phyloP scores from a whole-genome alignment of 345 rosid species.

The Gossypium turneri region DNA sequence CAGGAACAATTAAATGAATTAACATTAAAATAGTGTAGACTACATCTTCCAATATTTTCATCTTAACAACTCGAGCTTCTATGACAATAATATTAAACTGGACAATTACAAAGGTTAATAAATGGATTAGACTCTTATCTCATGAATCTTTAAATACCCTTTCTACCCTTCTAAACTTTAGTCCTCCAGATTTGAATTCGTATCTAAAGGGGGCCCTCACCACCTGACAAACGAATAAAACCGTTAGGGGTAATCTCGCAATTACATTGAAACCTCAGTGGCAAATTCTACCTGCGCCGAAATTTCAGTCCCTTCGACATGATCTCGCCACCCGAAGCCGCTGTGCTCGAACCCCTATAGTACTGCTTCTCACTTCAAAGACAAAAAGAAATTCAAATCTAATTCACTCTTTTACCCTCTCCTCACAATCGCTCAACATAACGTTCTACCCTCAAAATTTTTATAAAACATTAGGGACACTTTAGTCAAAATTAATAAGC shows the following conservation, averaged over 20 bases:
- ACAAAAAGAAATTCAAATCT: constrained; percentile 1
- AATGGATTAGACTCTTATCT: background rate
- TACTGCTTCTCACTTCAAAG: constrained; percentile 21
- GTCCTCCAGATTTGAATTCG: constrained; percentile 16
- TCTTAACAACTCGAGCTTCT: too few relatives aligned
- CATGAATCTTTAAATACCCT: background rate
- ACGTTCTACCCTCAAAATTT: background rate
- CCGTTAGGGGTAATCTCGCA: constrained; percentile 48
- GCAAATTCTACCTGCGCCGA: constrained; percentile 32
- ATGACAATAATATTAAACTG: too few relatives aligned
- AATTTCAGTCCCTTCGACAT: constrained; percentile 39
- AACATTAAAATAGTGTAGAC: too few relatives aligned
- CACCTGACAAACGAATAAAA: constrained; percentile 34
- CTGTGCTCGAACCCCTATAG: constrained; percentile 28
- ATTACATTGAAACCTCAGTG: constrained; percentile 3
- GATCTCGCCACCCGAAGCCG: constrained; percentile 34
- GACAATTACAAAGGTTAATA: too few relatives aligned
- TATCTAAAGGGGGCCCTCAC: background rate
- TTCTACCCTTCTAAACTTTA: constrained; percentile 9
- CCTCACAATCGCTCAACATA: background rate
- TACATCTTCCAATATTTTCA: too few relatives aligned
- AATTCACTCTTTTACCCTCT: constrained; percentile 10
- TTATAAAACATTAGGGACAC: background rate
- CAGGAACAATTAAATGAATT: too few relatives aligned
- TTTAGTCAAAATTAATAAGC: constrained; percentile 5